Percentiles rank a stretch among this genome's conserved stretches.
Evolutionary conservation across 2,329 filamentous ascomycete species (phyloP).

Genomic region (Amauroascus verrucosus): DNA sequence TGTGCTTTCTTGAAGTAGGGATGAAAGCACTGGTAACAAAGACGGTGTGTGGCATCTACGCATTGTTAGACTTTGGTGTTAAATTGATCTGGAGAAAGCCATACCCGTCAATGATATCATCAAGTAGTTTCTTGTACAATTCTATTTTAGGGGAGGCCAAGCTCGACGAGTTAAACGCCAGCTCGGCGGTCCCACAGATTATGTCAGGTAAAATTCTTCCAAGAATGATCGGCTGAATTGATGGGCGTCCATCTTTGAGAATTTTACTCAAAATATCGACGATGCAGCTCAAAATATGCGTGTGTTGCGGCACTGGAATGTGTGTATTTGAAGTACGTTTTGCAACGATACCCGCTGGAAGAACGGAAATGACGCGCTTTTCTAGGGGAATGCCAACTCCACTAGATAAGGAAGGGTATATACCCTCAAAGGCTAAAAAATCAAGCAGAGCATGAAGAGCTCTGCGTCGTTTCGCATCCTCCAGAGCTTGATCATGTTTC

Average conservation of each 20-base stretch:
- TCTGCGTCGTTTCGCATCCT: conserved; percentile 35
- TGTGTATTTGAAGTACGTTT: conserved; percentile 23
- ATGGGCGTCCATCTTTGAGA: conserved; percentile 25
- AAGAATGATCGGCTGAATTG: conserved; percentile 32
- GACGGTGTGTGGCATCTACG: conserved; percentile 29
- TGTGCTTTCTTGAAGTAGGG: conserved; percentile 30
- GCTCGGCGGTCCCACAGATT: conserved; percentile 30
- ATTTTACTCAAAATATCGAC: conserved; percentile 24
- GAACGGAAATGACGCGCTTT: conserved; percentile 34
- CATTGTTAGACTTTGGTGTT: not conserved
- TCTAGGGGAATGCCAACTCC: conserved; percentile 38
- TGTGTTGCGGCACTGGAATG: conserved; percentile 20
- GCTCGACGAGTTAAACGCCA: conserved; percentile 30
- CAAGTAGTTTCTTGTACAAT: conserved; percentile 21
- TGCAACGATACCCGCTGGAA: conserved; percentile 35
- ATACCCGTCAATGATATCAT: conserved; percentile 29
- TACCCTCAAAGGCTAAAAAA: conserved; percentile 36
- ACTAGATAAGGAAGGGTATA: conserved; percentile 35
- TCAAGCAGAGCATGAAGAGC: conserved; percentile 34
- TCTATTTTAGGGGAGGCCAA: conserved; percentile 15
- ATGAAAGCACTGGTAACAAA: conserved; percentile 30
- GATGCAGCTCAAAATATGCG: conserved; percentile 25
- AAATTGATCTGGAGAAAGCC: conserved; percentile 5
- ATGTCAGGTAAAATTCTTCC: conserved; percentile 35
- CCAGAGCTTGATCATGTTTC: conserved; percentile 25